Percentiles rank a stretch among this genome's conserved stretches.
Evolutionary conservation across 768 basidiomycete species (phyloP).

Genomic region (Hydnomerulius pinastri): DNA sequence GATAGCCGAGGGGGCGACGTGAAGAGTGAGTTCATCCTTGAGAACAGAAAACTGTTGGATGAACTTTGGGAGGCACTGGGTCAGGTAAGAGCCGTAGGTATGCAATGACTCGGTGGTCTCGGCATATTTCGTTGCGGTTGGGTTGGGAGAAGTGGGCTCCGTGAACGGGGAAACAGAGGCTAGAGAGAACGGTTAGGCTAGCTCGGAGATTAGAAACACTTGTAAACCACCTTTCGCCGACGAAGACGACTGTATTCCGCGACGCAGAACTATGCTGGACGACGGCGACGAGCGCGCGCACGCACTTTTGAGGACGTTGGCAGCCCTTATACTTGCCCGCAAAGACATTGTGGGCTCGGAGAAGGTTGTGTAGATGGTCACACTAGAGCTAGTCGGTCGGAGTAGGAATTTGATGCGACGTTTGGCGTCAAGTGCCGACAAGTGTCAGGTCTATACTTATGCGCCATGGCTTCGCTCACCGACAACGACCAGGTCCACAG

Average conservation of each 20-base stretch:
- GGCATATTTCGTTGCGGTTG: slow-evolving; percentile 68
- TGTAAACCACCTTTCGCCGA: slow-evolving; percentile 46
- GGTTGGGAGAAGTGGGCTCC: slow-evolving; percentile 90
- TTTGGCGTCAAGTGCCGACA: not conserved
- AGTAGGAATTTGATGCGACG: slow-evolving; percentile 24
- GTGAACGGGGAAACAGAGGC: slow-evolving; percentile 79
- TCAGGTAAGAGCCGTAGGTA: slow-evolving; percentile 90
- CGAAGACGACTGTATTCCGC: slow-evolving; percentile 50
- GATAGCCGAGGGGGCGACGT: slow-evolving; percentile 79
- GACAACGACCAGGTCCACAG: slow-evolving; percentile 13
- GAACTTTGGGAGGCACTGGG: slow-evolving; percentile 92
- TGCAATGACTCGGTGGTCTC: slow-evolving; percentile 80
- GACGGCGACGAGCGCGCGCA: slow-evolving; percentile 35
- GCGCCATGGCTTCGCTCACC: slow-evolving; percentile 25
- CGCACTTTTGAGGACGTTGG: slow-evolving; percentile 43
- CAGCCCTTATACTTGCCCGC: slow-evolving; percentile 45
- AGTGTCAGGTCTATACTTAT: slow-evolving; percentile 14
- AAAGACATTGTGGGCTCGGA: slow-evolving; percentile 41
- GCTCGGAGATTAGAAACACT: not conserved
- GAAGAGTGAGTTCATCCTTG: slow-evolving; percentile 93
- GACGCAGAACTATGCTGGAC: slow-evolving; percentile 29
- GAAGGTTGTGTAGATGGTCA: slow-evolving; percentile 3
- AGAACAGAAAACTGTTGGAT: slow-evolving; percentile 97
- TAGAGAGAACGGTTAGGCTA: slow-evolving; percentile 28
- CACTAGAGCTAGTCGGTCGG: slow-evolving; percentile 17